Percentiles rank a stretch among this genome's conserved stretches.
Evolutionary conservation across 192 early-diverging fungal genomes (phyloP).

Genomic region (Chytriomyces sp.): DNA sequence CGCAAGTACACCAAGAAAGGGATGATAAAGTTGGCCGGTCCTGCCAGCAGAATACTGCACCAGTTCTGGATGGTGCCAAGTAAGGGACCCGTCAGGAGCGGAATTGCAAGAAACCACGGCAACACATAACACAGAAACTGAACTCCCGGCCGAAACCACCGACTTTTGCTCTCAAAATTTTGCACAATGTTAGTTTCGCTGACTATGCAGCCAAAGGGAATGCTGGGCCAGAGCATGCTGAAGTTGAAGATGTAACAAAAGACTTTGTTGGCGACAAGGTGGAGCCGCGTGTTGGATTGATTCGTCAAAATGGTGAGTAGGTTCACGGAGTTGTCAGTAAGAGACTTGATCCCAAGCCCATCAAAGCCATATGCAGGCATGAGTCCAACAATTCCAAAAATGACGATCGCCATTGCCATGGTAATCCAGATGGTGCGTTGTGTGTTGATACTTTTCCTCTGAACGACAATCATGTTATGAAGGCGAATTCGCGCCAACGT

Average conservation of each 20-base stretch:
- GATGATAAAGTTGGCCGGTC: conserved; percentile 58
- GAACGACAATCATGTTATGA: conserved; percentile 7
- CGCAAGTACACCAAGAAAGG: conserved; percentile 57
- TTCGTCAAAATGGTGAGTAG: conserved; percentile 39
- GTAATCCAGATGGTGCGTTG: conserved; percentile 54
- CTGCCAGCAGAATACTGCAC: conserved; percentile 55
- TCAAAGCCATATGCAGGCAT: conserved; percentile 34
- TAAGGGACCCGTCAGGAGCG: conserved; percentile 41
- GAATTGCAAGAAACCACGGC: conserved; percentile 53
- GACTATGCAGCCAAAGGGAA: conserved; percentile 55
- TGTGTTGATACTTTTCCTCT: conserved; percentile 51
- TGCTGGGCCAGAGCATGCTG: conserved; percentile 54
- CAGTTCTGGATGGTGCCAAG: conserved; percentile 49
- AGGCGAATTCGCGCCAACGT: background rate
- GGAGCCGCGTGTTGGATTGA: conserved; percentile 14
- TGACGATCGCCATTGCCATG: conserved; percentile 34
- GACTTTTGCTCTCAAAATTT: conserved; percentile 34
- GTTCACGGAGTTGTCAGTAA: background rate
- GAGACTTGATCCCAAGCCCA: background rate
- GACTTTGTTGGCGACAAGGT: conserved; percentile 38
- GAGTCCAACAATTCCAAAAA: conserved; percentile 52
- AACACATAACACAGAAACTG: conserved; percentile 38
- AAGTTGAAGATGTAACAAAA: conserved; percentile 49
- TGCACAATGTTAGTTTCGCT: conserved; percentile 50
- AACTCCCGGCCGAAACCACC: background rate